Percentiles rank a stretch among this genome's conserved stretches.
phyloP scores from a whole-genome alignment of 495 filamentous ascomycete species.

The Endocarpon pusillum region DNA sequence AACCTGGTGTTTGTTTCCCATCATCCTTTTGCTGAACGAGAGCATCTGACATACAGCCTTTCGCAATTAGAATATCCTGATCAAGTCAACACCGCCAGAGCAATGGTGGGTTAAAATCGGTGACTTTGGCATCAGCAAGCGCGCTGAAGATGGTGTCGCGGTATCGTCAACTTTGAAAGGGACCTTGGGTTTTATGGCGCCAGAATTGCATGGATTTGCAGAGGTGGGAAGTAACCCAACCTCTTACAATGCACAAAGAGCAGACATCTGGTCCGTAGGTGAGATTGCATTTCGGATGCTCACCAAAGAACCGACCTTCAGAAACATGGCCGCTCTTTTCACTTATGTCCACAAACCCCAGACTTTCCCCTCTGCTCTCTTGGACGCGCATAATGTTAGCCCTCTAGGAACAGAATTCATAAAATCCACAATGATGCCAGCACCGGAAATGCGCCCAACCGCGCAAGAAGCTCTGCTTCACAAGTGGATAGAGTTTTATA shows the following conservation, averaged over 20 bases:
- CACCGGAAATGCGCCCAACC: not conserved
- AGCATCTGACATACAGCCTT: slow-evolving; percentile 1
- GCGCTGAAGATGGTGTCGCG: slow-evolving; percentile 6
- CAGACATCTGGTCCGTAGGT: slow-evolving; percentile 10
- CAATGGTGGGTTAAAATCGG: slow-evolving; percentile 22
- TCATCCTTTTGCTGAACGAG: slow-evolving; percentile 6
- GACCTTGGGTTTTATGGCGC: slow-evolving; percentile 8
- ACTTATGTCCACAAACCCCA: slow-evolving; percentile 1
- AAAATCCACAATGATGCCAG: not conserved
- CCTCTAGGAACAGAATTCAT: not conserved
- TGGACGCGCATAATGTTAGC: not conserved
- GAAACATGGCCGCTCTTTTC: not conserved
- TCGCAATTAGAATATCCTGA: slow-evolving; percentile 9
- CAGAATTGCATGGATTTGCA: slow-evolving; percentile 6
- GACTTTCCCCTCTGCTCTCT: not conserved
- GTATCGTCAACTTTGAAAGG: slow-evolving; percentile 5
- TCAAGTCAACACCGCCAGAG: slow-evolving; percentile 3
- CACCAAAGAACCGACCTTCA: slow-evolving; percentile 10
- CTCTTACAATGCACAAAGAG: slow-evolving; percentile 3
- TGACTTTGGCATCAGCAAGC: slow-evolving; percentile 18
- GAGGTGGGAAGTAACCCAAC: not conserved
- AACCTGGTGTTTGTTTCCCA: slow-evolving; percentile 25
- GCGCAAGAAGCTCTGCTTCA: not conserved
- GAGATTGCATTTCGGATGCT: slow-evolving; percentile 7
- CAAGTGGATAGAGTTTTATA: not conserved